Base-by-base conservation (phyloP, 768 basidiomycete genomes). In the Atractiella rhizophila region DNA sequence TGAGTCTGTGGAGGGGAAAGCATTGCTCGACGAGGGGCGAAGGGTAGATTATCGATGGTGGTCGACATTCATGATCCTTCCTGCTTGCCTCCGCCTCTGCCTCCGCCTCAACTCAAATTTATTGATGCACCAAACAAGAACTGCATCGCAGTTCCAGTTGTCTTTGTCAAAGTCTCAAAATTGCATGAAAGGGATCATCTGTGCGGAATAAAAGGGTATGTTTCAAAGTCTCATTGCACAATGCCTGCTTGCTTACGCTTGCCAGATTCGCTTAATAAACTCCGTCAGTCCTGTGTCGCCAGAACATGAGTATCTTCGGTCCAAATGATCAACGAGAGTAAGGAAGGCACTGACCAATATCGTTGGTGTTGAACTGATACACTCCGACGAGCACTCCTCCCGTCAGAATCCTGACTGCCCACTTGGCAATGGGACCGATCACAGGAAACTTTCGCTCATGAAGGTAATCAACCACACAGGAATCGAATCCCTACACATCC, bases 341-440 rank as follows among this genome's bases (percentile, higher is more conserved):
- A 25, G 26, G 7, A n/a, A n/a, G n/a, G n/a, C n/a, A 66, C 78
- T 50, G 51, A 91, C 91, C 86, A 48, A 98, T 73, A 57, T 96
- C 88, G 56, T 88, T 83, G 31, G 91, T 94, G 64, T 96, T 94
- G 66, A 96, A 94, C 59, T 91, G 77, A 63, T 91, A 98, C 5
- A 94, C 69, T 13, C 91, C 88, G 33, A 82, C 71, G 38, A 85
- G 66, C 4, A 77, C 71, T 18, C 73, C 81, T 28, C 74, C 69
- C 23, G 91, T 94, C 5, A 72, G 63, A 5, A 69, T 59, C 35
- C 83, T 68, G 41, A 94, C 64, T 7, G 64, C 57, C 88, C 88
- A 96, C n/a, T 64, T 70, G 11, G 59, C 52, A 34, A 73, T 40
- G 1, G 64, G 70, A 10, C 80, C 85, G 44, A 83, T 38, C 32